Conservation (phyloP, 2,329 filamentous ascomycete genomes). For the Diaporthe velutina region DNA sequence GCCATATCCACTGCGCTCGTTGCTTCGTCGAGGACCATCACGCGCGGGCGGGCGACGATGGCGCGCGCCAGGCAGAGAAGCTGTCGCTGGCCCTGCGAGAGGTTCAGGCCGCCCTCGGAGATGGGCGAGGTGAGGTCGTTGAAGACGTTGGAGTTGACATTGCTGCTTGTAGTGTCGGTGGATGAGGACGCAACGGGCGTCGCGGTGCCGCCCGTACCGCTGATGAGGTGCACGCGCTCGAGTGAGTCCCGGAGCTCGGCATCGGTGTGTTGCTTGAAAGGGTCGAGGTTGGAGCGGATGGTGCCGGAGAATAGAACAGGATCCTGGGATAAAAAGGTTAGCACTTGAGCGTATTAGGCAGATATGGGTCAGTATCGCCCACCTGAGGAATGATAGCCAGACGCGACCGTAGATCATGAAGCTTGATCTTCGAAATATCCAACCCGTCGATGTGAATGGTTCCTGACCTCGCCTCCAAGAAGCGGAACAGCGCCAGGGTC, state of each 20-base stretch:
- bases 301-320: conserved; percentile 87
- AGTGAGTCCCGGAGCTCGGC: conserved; percentile 78
- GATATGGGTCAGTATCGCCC: conserved; percentile 48
- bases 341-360: neutral
- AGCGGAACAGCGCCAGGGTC: conserved; percentile 82
- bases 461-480: conserved; percentile 77
- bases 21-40: conserved; percentile 86
- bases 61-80: conserved; percentile 81
- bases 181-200: conserved; percentile 57
- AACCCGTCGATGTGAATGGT: conserved; percentile 78
- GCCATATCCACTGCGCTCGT: conserved; percentile 84
- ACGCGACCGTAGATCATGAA: conserved; percentile 78
- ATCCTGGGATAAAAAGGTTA: conserved; percentile 61
- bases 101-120: conserved; percentile 79
- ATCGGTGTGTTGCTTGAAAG: conserved; percentile 79
- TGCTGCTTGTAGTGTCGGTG: conserved; percentile 48
- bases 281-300: conserved; percentile 81
- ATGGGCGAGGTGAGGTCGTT: conserved; percentile 72
- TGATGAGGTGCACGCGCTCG: conserved; percentile 74
- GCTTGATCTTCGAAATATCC: conserved; percentile 79
- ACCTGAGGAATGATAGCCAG: conserved; percentile 79
- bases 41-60: conserved; percentile 78
- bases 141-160: conserved; percentile 76
- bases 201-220: conserved; percentile 51
- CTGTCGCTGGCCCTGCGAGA: conserved; percentile 82